Conservation (phyloP, 257 asterid species). For the Scutellaria barbata region DNA sequence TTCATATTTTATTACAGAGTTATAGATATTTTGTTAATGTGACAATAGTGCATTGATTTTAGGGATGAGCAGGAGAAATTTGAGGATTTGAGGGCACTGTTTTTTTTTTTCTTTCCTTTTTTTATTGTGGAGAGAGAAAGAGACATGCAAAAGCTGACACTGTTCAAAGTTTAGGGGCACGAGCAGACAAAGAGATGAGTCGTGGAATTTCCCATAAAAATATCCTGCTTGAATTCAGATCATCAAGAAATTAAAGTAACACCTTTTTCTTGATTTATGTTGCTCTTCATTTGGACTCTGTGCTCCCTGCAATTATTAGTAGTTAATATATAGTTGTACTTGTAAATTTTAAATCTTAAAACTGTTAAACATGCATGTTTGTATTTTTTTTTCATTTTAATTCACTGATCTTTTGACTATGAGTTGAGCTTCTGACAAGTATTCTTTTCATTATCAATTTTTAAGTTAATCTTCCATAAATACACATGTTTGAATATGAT, state of each 20-base stretch:
- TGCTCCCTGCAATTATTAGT: not conserved
- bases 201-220: slow-evolving; percentile 39
- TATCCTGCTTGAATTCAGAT: slow-evolving; percentile 1
- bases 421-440: slow-evolving; percentile 9
- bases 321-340: too few species aligned
- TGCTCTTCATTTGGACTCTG: not conserved
- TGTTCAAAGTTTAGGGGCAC: slow-evolving; percentile 71
- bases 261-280: not conserved
- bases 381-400: too few species aligned
- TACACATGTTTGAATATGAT: too few species aligned
- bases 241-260: not conserved
- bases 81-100: slow-evolving; percentile 54
- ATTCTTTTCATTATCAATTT: slow-evolving; percentile 1
- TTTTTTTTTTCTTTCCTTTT: slow-evolving; percentile 42
- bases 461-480: not conserved
- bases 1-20: not conserved
- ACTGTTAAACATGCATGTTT: too few species aligned
- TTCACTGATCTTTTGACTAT: not conserved
- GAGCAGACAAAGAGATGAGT: slow-evolving; percentile 54
- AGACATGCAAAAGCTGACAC: slow-evolving; percentile 80
- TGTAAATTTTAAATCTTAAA: too few species aligned
- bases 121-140: slow-evolving; percentile 56
- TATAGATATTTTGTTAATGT: slow-evolving; percentile 21
- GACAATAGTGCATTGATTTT: slow-evolving; percentile 58
- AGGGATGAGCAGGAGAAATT: slow-evolving; percentile 54